A percentile compares a stretch with the other conserved stretches of the same genome.
Evolutionary conservation across 805 yeast species (phyloP).

Genomic region (Myxozyma nipponensis): DNA sequence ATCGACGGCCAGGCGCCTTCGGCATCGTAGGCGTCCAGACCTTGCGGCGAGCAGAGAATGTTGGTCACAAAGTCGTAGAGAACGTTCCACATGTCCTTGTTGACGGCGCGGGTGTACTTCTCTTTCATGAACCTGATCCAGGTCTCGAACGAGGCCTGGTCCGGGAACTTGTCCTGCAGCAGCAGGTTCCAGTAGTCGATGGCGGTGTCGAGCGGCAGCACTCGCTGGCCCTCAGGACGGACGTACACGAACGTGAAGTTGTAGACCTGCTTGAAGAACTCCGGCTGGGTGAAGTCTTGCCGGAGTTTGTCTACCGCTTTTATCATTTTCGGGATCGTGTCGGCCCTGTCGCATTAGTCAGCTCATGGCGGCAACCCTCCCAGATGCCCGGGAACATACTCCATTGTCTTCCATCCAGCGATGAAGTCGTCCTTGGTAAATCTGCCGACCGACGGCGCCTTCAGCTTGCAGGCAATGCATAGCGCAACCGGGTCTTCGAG

Average conservation of each 20-base stretch:
- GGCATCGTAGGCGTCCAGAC: slow-evolving; percentile 67
- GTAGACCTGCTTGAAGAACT: slow-evolving; percentile 57
- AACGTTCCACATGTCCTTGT: slow-evolving; percentile 86
- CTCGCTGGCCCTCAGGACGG: slow-evolving; percentile 56
- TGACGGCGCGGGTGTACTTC: slow-evolving; percentile 47
- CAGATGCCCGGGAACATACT: slow-evolving; percentile 9
- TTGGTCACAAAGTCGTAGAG: slow-evolving; percentile 55
- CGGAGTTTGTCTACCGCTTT: slow-evolving; percentile 38
- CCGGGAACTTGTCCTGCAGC: slow-evolving; percentile 42
- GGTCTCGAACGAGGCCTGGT: slow-evolving; percentile 22
- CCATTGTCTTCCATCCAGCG: slow-evolving; percentile 51
- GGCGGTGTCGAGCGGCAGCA: slow-evolving; percentile 58
- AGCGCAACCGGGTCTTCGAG: slow-evolving; percentile 74
- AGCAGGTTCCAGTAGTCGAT: slow-evolving; percentile 74
- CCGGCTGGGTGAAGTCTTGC: slow-evolving; percentile 33
- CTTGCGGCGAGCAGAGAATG: slow-evolving; percentile 43
- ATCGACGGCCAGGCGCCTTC: slow-evolving; percentile 89
- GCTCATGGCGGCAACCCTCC: neutral
- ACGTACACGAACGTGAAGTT: slow-evolving; percentile 65
- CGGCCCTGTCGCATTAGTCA: slow-evolving; percentile 23
- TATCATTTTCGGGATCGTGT: slow-evolving; percentile 48
- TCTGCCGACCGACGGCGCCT: slow-evolving; percentile 62
- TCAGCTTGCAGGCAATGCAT: slow-evolving; percentile 64
- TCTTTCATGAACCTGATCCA: slow-evolving; percentile 58
- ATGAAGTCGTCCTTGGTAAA: slow-evolving; percentile 52